These are phyloP conservation scores for Pestalotiopsis sp. DNA, from an alignment of 2,329 filamentous ascomycete species.

Conservation along the genomic window DNA sequence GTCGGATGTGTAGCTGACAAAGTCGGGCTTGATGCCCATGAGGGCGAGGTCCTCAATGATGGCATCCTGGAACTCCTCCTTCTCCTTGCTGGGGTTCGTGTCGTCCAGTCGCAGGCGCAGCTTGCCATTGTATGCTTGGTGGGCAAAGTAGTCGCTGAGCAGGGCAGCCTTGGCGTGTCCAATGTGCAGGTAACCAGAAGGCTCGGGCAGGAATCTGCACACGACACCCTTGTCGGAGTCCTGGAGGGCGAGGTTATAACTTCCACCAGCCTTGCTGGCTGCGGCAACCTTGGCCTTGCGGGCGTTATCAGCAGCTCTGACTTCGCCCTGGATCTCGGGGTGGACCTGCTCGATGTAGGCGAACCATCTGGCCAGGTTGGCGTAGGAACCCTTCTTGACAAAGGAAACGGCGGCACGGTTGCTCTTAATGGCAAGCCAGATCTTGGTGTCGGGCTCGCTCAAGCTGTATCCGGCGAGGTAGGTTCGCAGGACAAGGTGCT, in stretches of 20 bases:
- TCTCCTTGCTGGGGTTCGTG: slow-evolving; percentile 97
- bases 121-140: slow-evolving; percentile 89
- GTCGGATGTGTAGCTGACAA: slow-evolving; percentile 87
- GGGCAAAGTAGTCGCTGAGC: slow-evolving; percentile 95
- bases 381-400: slow-evolving; percentile 75
- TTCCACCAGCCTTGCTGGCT: slow-evolving; percentile 76
- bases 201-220: slow-evolving; percentile 91
- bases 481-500: slow-evolving; percentile 83
- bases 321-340: slow-evolving; percentile 72
- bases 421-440: slow-evolving; percentile 81
- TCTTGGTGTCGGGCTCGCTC: slow-evolving; percentile 74
- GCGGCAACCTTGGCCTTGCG: slow-evolving; percentile 70
- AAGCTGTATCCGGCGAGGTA: slow-evolving; percentile 83
- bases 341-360: slow-evolving; percentile 80
- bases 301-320: slow-evolving; percentile 71
- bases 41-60: slow-evolving; percentile 90
- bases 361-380: slow-evolving; percentile 86
- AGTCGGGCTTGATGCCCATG: slow-evolving; percentile 89
- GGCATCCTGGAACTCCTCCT: slow-evolving; percentile 91
- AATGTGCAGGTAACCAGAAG: slow-evolving; percentile 92
- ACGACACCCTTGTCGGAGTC: slow-evolving; percentile 89
- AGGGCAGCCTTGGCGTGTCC: slow-evolving; percentile 93
- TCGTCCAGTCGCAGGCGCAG: slow-evolving; percentile 94
- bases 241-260: slow-evolving; percentile 85
- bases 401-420: slow-evolving; percentile 85